Evolutionary conservation across 805 yeast genomes (phyloP).

Genomic region (Danielozyma ontarioensis): DNA sequence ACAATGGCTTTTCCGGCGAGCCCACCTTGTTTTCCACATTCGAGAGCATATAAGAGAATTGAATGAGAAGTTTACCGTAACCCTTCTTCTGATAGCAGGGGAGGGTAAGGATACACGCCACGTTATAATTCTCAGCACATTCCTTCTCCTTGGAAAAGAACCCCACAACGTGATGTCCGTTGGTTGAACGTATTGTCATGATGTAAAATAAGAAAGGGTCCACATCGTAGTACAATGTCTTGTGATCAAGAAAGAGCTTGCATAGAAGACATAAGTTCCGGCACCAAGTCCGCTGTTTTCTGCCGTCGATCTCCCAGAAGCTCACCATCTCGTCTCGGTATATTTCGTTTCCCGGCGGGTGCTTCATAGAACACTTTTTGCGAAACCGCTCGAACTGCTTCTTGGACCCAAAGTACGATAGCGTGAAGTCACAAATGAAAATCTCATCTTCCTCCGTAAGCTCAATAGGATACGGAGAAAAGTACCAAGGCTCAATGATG

Average conservation of each 20-base stretch:
- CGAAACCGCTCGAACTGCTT: constrained; percentile 93
- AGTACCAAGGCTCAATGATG: constrained; percentile 98
- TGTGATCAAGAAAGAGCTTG: constrained; percentile 90
- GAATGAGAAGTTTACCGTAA: constrained; percentile 85
- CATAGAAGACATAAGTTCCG: constrained; percentile 88
- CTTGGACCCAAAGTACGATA: constrained; percentile 81
- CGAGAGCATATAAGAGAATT: constrained; percentile 87
- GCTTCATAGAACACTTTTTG: constrained; percentile 78
- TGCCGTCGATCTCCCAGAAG: constrained; percentile 95
- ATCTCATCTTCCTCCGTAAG: constrained; percentile 87
- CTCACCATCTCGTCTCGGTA: constrained; percentile 90
- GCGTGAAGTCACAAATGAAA: constrained; percentile 86
- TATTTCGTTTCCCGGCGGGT: constrained; percentile 98
- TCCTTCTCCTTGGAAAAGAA: constrained; percentile 97
- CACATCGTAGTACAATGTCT: constrained; percentile 93
- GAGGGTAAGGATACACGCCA: constrained; percentile 92
- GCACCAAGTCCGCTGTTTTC: constrained; percentile 96
- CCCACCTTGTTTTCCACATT: constrained; percentile 87
- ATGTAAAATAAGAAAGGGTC: constrained; percentile 96
- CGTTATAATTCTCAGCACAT: constrained; percentile 89
- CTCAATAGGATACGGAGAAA: constrained; percentile 94
- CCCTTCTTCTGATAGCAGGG: constrained; percentile 98
- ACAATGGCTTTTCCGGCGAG: constrained; percentile 94
- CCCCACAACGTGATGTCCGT: constrained; percentile 95
- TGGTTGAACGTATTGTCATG: constrained; percentile 85